Base-by-base conservation (phyloP, 2,329 filamentous ascomycete species). In the Cyphellophora attinorum region DNA sequence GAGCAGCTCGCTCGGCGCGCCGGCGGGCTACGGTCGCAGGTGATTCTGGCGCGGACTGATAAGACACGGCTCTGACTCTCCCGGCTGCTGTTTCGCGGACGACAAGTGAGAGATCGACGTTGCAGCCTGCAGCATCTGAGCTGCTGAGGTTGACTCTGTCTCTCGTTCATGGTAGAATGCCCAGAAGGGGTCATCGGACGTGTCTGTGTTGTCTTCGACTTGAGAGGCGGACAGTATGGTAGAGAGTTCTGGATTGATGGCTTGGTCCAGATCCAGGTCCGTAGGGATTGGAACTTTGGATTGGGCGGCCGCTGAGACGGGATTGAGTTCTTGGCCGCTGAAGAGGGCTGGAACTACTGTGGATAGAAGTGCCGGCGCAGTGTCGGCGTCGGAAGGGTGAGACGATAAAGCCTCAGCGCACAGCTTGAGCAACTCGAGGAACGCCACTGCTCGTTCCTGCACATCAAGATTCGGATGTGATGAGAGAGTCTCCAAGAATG, bases 401-500 rank as follows among this genome's bases (percentile, higher is more conserved):
- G 27, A 19, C 4, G 51, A 54, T 21, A 67, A 44, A 27, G 89
- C 86, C 61, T 98, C 91, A 1, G 79, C 77, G 2, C 85, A 85
- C 29, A 98, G 68, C 39, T 85, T 85, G 51, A 96, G 74, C 10
- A 96, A 68, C 54, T 98, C 91, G 0, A 86, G 72, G 49, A 94
- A 93, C 53, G 95, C 88, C 2, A 95, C 88, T 3, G 88, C 81
- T 37, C 91, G 76, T 57, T 96, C 91, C 59, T 98, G 91, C 3
- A 98, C 86, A 54, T 98, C 91, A 1, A 98, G 68, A 49, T 79
- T 85, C 0, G 89, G 88, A 55, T 96, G 85, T 27, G 79, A 68
- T 1, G 79, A 76, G 11, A 96, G 60, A 1, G 79, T 74, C 50
- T 96, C 88, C 14, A 94, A 64, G 31, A 84, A 81, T 54, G 91